Evolutionary conservation across 2,329 filamentous ascomycete species (phyloP), one percentile per base, ranked within the genome.

Genomic region (Aureobasidium zeae): DNA sequence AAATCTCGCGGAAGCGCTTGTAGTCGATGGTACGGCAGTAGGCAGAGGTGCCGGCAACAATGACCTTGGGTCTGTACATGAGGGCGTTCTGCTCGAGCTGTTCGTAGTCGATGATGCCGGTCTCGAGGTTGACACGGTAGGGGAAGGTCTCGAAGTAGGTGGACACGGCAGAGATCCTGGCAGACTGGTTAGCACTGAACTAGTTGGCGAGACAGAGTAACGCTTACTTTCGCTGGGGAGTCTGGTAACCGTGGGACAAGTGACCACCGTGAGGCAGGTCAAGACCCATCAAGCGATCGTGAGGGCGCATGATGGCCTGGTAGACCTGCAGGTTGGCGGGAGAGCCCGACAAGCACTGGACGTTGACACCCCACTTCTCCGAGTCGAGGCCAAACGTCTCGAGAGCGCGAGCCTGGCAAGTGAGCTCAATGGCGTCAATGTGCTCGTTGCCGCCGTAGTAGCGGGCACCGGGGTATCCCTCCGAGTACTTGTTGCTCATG

Each of bases 381-480:
- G 81, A 63, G 68, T 93, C 84, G 54, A 94, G 70, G 62, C 86
- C 77, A 74, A 96, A 98, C 47, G 88, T 83, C 69, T 86, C 77
- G 51, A 98, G 82, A 53, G 91, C 91, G 69, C 91, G 83, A 66
- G 79, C 76, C 74, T 98, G 91, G 77, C 91, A 98, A 49, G 91
- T 83, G 54, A 84, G 76, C 77, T 98, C 91, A 59, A 95, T 87
- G 68, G 86, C 76, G 67, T 98, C 91, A 55, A 98, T 98, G 76
- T 91, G 86, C 76, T 98, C 84, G 74, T 98, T 98, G 62, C 91
- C 91, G 63, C 91, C 91, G 62, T 98, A 98, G 78, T 98, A 98
- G 68, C 91, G 83, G 58, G 91, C 91, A 64, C 91, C 91, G 55
- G 91, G 91, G 68, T 94, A 94, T 53, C 91, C 91, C 75, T 98